A percentile compares a stretch with the other conserved stretches of the same genome.
These are phyloP conservation scores for Backusella sp. DNA, from an alignment of 192 early-diverging fungal species.

Conservation along the genomic window DNA sequence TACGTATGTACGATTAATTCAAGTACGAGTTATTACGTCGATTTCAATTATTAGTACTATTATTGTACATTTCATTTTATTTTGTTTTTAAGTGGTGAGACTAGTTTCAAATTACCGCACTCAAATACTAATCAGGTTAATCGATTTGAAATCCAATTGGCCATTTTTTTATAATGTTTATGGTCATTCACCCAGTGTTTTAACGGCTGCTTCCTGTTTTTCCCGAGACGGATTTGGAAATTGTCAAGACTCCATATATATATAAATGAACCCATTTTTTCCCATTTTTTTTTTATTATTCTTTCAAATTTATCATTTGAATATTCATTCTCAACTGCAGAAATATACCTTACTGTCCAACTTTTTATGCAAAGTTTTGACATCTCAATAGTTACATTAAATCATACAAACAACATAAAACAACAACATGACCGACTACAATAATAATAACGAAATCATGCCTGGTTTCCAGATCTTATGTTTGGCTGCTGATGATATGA, in stretches of 20 bases:
- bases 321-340: neutral
- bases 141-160: neutral
- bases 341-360: neutral
- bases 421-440: neutral
- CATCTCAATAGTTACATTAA: neutral
- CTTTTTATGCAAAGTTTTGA: constrained; percentile 4
- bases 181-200: constrained; percentile 6
- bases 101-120: neutral
- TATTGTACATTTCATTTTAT: neutral
- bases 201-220: constrained; percentile 3
- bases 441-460: neutral
- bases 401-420: neutral
- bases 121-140: neutral
- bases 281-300: neutral
- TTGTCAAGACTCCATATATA: neutral
- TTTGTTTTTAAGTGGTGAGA: neutral
- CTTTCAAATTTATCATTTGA: neutral
- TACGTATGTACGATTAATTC: neutral
- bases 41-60: neutral
- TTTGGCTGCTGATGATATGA: neutral
- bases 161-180: neutral
- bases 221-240: neutral
- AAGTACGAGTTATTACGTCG: neutral
- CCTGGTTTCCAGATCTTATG: constrained; percentile 4
- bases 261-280: neutral